Base-by-base conservation (phyloP, 352 stramenopile species). In the Globisporangium solare region DNA sequence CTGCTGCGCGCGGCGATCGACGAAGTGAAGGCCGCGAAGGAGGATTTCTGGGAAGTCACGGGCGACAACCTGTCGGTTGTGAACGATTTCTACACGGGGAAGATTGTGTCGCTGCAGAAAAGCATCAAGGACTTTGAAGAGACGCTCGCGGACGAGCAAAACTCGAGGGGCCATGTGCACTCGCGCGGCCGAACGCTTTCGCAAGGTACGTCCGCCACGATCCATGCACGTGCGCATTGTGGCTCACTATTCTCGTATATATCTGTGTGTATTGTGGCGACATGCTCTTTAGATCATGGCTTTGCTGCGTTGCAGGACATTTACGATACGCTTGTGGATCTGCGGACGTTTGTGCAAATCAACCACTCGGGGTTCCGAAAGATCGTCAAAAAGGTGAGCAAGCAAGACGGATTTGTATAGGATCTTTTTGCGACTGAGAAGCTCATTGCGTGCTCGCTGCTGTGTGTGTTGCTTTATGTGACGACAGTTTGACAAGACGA, bases 311-410 rank as follows among this genome's bases (percentile, higher is more conserved):
- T 97, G 22, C 85, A 95, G 56, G 85, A 96, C 31, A 86, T 94
- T 50, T 97, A 96, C 56, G 86, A 96, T 53, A 90, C 88, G 56
- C 64, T 97, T 32, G 81, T 95, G 60, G 88, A 95, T 42, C 60
- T 97, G 47, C 78, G 85, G n/a, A 91, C 73, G 40, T 97, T 94
- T 58, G 88, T 96, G 42, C 79, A 95, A 60, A 92, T 97, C 49
- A 97, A 97, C 69, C 78, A 92, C 69, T 95, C 87, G 56, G 89
- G 89, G 24, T 97, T 97, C 61, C 80, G 89, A 3, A 97, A 97
- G 68, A 97, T 97, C 48, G 88, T 97, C 42, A 97, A 97, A 67
- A 97, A 94, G 79, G 83, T 89, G 39, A 20, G n/a, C n/a, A 31
- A 4, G 22, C 17, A n/a, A 15, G 13, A 35, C 6, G 27, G 4